Conservation (phyloP, 371 early-diverging fungal species). For the Saksenaea oblongispora region DNA sequence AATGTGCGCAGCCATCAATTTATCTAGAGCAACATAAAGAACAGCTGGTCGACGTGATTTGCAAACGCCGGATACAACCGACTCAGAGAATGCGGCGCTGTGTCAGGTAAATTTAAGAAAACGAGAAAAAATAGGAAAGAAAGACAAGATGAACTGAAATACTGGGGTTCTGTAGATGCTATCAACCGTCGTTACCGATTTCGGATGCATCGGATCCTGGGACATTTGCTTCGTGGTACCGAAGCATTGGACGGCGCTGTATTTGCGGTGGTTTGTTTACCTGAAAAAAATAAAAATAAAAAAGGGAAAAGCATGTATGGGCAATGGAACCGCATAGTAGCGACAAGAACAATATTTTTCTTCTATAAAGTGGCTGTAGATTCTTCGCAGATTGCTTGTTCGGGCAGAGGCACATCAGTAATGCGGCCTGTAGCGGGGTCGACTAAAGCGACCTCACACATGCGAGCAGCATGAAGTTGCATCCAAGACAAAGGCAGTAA, state of each 20-base stretch:
- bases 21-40: conserved; percentile 30
- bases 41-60: conserved; percentile 34
- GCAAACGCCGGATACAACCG: conserved; percentile 28
- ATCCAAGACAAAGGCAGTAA: conserved; percentile 31
- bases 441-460: conserved; percentile 42
- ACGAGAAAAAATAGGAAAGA: background rate
- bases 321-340: background rate
- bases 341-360: background rate
- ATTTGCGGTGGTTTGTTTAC: conserved; percentile 44
- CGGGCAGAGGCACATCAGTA: conserved; percentile 18
- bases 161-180: conserved; percentile 23
- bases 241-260: conserved; percentile 35
- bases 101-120: conserved; percentile 19
- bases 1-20: conserved; percentile 38
- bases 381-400: conserved; percentile 39
- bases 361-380: background rate
- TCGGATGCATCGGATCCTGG: conserved; percentile 23
- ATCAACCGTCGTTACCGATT: conserved; percentile 23
- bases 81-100: conserved; percentile 22
- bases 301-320: background rate
- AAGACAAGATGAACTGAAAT: background rate
- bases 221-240: conserved; percentile 37
- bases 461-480: conserved; percentile 31
- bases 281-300: conserved; percentile 9
- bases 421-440: conserved; percentile 46